phyloP scores from a whole-genome alignment of 306 rosid species.

The Medicago truncatula region MtrunA17r5.0-ANR NC_053043.1:15436001-15436500 shows the following conservation, averaged over 20 bases:
- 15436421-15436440: conserved; percentile 99
- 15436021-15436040: background rate
- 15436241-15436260: background rate
- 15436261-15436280: background rate
- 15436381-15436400: background rate
- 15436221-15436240: background rate
- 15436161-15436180: background rate
- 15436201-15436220: background rate
- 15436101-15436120: background rate
- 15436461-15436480: conserved; percentile 99
- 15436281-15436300: background rate
- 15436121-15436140: background rate
- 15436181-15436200: conserved; percentile 9
- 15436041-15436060: background rate
- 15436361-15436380: conserved; percentile 10
- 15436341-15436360: background rate
- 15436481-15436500: conserved; percentile 99
- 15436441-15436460: conserved; percentile 95
- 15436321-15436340: background rate
- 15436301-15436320: background rate
- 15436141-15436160: background rate
- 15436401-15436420: conserved; percentile 56
- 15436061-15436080: conserved; percentile 5
- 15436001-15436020: background rate
- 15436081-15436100: conserved; percentile 2